Conservation (phyloP, 2,329 filamentous ascomycete species). For the Botrytis pseudocinerea region DNA sequence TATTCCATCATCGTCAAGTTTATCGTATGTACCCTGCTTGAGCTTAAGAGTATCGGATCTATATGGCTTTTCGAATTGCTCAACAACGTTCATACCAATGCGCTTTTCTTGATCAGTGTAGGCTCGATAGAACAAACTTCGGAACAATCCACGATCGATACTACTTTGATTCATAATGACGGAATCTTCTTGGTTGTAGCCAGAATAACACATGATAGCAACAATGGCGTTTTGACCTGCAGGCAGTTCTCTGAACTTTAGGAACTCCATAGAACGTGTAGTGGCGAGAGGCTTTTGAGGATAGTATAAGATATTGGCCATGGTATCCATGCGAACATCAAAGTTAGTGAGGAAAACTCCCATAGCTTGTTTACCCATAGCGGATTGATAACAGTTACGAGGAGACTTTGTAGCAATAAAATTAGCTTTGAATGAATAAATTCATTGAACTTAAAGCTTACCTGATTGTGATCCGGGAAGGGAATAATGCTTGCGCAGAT, state of each 20-base stretch:
- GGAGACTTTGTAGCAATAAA: slow-evolving; percentile 63
- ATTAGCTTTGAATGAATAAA: slow-evolving; percentile 40
- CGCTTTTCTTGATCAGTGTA: slow-evolving; percentile 98
- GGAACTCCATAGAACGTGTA: slow-evolving; percentile 96
- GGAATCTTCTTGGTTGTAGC: slow-evolving; percentile 99
- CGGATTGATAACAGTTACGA: slow-evolving; percentile 98
- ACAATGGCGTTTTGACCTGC: slow-evolving; percentile 98
- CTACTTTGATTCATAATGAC: slow-evolving; percentile 99
- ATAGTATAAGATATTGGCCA: slow-evolving; percentile 99
- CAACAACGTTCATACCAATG: slow-evolving; percentile 88
- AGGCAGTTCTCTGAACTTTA: slow-evolving; percentile 96
- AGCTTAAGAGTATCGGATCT: slow-evolving; percentile 84
- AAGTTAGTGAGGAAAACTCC: slow-evolving; percentile 98
- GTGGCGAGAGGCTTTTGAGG: slow-evolving; percentile 96
- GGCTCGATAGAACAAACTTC: slow-evolving; percentile 95
- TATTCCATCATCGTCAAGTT: slow-evolving; percentile 94
- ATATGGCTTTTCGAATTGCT: slow-evolving; percentile 94
- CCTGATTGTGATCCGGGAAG: slow-evolving; percentile 97
- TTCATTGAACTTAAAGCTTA: slow-evolving; percentile 44
- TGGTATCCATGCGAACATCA: slow-evolving; percentile 95
- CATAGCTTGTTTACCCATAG: slow-evolving; percentile 99
- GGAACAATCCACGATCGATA: slow-evolving; percentile 95
- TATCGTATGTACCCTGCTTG: slow-evolving; percentile 95
- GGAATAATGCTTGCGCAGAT: slow-evolving; percentile 99
- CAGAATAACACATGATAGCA: slow-evolving; percentile 94